Evolutionary conservation across 306 rosid genomes (phyloP), one percentile per base, ranked within the genome.

Genomic region (Cicer judaicum): DNA sequence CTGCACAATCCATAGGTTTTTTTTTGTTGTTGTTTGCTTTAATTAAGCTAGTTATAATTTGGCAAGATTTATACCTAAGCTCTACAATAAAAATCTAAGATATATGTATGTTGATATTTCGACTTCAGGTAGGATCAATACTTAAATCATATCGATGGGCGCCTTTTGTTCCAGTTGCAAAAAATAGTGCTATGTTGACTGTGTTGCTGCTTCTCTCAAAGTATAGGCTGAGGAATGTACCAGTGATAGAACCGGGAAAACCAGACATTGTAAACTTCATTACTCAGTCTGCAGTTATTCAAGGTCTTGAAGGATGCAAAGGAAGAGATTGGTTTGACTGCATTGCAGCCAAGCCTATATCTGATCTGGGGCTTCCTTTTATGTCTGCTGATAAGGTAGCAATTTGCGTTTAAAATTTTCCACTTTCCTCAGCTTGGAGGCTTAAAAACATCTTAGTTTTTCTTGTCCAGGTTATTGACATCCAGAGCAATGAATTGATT

Each of bases 281-380:
- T 69, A 94, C 98, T 78, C 98, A 91, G 76, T 88, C 96, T n/a
- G 98, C 95, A 68, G 87, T 91, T 64, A 76, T 94, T 71, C 93
- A 90, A 73, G 98, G 98, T 70, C 97, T 91, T 4, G 86, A 88
- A 69, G 84, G 84, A 78, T 94, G 85, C 82, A 67, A 46, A 66
- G 85, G 96, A 82, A 84, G 93, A 82, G 98, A 94, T 72, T 94
- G 97, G 98, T 94, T 91, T 61, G 98, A 88, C 72, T 78, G 88
- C 81, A 94, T 90, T 73, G 80, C 92, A 29, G 64, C 82, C n/a
- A 78, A 68, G 69, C 86, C 92, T 42, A 71, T 91, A 70, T 81
- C 88, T 38, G 91, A 87, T 61, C 63, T 91, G 15, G 98, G 97
- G 79, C 98, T 94, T 80, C 98, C 98, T 10, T 91, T 90, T 85